A percentile compares a stretch with the other conserved stretches of the same genome.
Evolutionary conservation across 106 monocot genomes (phyloP).

Genomic region (Iris macrosiphon): DNA sequence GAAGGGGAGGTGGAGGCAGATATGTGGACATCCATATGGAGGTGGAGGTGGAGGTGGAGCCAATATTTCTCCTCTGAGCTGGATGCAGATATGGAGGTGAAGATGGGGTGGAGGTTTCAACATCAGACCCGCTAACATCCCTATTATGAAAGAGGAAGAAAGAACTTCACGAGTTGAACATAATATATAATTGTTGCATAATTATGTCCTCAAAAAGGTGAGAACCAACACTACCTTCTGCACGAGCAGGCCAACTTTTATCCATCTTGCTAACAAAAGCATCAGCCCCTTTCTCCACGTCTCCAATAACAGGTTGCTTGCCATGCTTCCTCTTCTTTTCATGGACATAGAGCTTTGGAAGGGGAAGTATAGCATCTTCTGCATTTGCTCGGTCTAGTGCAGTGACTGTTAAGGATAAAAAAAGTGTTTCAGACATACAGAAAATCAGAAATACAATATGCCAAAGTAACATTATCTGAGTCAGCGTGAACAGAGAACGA

Average conservation of each 20-base stretch:
- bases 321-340: conserved; percentile 89
- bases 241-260: conserved; percentile 12
- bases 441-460: not conserved
- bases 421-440: not conserved
- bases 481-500: not conserved
- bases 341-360: conserved; percentile 54
- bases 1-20: too few relatives aligned
- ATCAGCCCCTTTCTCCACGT: conserved; percentile 13
- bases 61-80: too few relatives aligned
- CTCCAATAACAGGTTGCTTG: conserved; percentile 5
- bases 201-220: not conserved
- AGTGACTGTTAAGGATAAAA: conserved; percentile 44
- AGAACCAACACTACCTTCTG: conserved; percentile 26
- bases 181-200: not conserved
- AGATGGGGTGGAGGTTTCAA: too few relatives aligned
- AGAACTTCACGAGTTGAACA: not conserved
- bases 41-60: too few relatives aligned
- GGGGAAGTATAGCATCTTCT: conserved; percentile 83
- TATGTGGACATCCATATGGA: too few relatives aligned
- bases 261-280: conserved; percentile 9
- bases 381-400: conserved; percentile 91
- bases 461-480: not conserved
- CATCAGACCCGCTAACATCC: too few relatives aligned
- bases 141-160: not conserved
- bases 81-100: too few relatives aligned